These are phyloP conservation scores for Diaporthe helianthi DNA, from an alignment of 2,329 filamentous ascomycete species.

Conservation along the genomic window DNA sequence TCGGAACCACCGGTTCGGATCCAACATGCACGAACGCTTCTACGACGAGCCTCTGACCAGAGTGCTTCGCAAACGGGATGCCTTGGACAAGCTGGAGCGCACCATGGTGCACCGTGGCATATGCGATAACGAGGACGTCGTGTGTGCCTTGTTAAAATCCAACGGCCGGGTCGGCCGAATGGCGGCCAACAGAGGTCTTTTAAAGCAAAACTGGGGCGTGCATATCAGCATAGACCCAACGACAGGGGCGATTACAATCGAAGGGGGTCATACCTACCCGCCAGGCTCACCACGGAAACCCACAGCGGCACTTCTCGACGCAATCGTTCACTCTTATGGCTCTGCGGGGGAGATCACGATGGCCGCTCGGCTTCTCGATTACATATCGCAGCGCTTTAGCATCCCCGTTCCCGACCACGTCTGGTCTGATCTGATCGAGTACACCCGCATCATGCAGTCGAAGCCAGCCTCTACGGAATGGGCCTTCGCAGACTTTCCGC, in stretches of 20 bases:
- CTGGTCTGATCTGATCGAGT: constrained; percentile 73
- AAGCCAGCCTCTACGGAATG: constrained; percentile 49
- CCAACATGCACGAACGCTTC: constrained; percentile 39
- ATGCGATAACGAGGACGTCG: constrained; percentile 45
- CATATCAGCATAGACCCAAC: constrained; percentile 21
- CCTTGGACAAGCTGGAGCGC: constrained; percentile 32
- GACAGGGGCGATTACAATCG: constrained; percentile 38
- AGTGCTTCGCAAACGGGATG: constrained; percentile 39
- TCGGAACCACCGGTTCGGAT: constrained; percentile 40
- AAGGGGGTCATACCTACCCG: constrained; percentile 49
- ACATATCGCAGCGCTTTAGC: constrained; percentile 65
- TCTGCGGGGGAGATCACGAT: constrained; percentile 67
- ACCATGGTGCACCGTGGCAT: not conserved
- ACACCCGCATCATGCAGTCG: constrained; percentile 65
- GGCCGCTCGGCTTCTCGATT: constrained; percentile 66
- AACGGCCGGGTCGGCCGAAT: constrained; percentile 49
- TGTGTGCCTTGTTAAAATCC: constrained; percentile 51
- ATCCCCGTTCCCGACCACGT: constrained; percentile 62
- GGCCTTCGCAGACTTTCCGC: constrained; percentile 41
- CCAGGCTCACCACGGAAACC: constrained; percentile 64
- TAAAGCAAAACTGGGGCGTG: constrained; percentile 43
- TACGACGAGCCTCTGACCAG: constrained; percentile 43
- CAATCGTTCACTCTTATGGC: constrained; percentile 74
- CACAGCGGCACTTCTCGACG: constrained; percentile 63
- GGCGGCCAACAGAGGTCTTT: constrained; percentile 43